These are phyloP conservation scores for Kluyveromyces nonfermentans DNA, from an alignment of 805 yeast species.

Conservation along the genomic window DNA sequence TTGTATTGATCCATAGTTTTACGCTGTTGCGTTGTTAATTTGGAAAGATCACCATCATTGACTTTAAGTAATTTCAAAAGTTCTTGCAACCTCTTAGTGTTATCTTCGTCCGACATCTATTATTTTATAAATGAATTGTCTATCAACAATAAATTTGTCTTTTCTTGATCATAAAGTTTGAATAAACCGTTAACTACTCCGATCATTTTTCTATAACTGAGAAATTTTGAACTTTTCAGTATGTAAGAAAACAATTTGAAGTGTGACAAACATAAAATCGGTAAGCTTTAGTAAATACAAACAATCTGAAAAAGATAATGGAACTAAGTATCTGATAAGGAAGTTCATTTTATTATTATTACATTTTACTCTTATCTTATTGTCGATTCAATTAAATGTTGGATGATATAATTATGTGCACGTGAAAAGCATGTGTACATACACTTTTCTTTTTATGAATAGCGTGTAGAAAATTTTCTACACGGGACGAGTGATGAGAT, in stretches of 20 bases:
- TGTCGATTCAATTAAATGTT: too few relatives aligned
- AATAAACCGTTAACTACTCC: too few relatives aligned
- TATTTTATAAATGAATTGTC: background rate
- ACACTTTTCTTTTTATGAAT: background rate
- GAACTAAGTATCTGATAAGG: too few relatives aligned
- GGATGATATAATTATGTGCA: background rate
- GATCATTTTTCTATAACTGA: too few relatives aligned
- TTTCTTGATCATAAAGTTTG: too few relatives aligned
- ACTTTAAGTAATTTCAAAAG: constrained; percentile 35
- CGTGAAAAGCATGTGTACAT: background rate
- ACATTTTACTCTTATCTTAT: too few relatives aligned
- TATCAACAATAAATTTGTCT: background rate
- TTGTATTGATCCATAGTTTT: constrained; percentile 82
- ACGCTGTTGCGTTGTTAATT: constrained; percentile 46
- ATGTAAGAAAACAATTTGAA: too few relatives aligned
- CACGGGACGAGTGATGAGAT: constrained; percentile 15
- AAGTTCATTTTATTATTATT: too few relatives aligned
- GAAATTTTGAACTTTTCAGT: too few relatives aligned
- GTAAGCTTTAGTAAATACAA: too few relatives aligned
- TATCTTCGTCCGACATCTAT: constrained; percentile 14
- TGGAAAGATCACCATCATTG: constrained; percentile 33
- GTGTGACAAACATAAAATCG: too few relatives aligned
- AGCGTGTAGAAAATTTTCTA: constrained; percentile 2
- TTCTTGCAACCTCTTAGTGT: constrained; percentile 35
- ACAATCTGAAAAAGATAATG: too few relatives aligned